A percentile compares a stretch with the other conserved stretches of the same genome.
Conservation (phyloP, 495 filamentous ascomycete species). For the Rhypophila decipiens region DNA sequence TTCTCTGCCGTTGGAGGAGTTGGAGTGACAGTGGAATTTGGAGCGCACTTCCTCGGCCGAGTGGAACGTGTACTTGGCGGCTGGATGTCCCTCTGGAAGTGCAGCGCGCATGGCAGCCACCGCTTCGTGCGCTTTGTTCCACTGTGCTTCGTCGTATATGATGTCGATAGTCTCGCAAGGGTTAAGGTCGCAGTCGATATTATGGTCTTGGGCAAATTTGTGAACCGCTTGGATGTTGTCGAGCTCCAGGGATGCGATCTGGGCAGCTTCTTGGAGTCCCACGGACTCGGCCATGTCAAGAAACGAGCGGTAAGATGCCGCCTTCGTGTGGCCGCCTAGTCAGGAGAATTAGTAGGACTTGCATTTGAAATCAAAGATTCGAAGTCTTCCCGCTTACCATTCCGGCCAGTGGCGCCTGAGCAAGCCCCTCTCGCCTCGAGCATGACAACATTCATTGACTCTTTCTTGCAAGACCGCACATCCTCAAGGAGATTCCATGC, state of each 20-base stretch:
- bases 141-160: constrained; percentile 45
- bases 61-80: constrained; percentile 41
- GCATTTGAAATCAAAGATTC: background rate
- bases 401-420: constrained; percentile 56
- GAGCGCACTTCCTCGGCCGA: constrained; percentile 37
- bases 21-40: constrained; percentile 37
- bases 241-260: constrained; percentile 52
- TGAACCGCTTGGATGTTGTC: constrained; percentile 52
- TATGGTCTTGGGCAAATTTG: constrained; percentile 42
- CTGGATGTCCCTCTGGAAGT: constrained; percentile 36
- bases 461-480: background rate
- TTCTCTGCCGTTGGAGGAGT: constrained; percentile 12
- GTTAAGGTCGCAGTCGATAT: constrained; percentile 45
- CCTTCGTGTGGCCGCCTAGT: constrained; percentile 61
- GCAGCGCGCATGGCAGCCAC: constrained; percentile 40
- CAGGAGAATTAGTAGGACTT: background rate
- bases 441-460: constrained; percentile 38
- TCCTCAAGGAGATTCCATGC: constrained; percentile 50
- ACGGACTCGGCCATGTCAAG: constrained; percentile 31
- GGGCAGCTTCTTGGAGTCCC: constrained; percentile 38
- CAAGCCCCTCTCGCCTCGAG: constrained; percentile 53
- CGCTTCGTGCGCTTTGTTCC: constrained; percentile 32
- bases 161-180: constrained; percentile 53
- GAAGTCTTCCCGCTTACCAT: constrained; percentile 43
- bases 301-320: constrained; percentile 53